Percentiles rank a stretch among this genome's conserved stretches.
Evolutionary conservation across 2,329 filamentous ascomycete species (phyloP).

Genomic region (Xylaria hypoxylon): DNA sequence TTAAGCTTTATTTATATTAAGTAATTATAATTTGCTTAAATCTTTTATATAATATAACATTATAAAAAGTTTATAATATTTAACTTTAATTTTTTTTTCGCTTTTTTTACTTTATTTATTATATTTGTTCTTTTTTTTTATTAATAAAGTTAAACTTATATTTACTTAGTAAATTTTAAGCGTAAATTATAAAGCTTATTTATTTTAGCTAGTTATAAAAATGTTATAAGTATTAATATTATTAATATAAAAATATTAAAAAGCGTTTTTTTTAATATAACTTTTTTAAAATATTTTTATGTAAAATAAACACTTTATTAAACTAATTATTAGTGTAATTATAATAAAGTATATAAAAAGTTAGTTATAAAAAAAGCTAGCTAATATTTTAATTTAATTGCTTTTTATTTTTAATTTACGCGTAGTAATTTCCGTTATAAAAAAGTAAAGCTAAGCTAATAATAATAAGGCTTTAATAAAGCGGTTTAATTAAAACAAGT

Average conservation of each 20-base stretch:
- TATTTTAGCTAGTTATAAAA: slow-evolving; percentile 2
- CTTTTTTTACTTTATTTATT: too few species aligned
- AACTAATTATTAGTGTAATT: neutral
- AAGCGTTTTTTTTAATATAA: neutral
- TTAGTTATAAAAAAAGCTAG: slow-evolving; percentile 1
- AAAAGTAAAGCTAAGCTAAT: neutral
- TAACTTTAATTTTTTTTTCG: too few species aligned
- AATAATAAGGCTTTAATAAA: slow-evolving; percentile 4
- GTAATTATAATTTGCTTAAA: too few species aligned
- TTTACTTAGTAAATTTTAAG: slow-evolving; percentile 3
- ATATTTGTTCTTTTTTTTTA: too few species aligned
- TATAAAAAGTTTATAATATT: too few species aligned
- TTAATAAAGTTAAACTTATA: too few species aligned
- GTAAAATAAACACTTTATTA: too few species aligned
- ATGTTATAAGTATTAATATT: neutral
- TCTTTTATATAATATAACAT: too few species aligned
- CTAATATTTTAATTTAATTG: too few species aligned
- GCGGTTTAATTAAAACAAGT: neutral
- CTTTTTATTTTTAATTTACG: too few species aligned
- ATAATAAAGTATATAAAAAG: neutral
- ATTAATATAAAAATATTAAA: slow-evolving; percentile 3
- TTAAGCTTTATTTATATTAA: too few species aligned
- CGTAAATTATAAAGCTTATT: neutral
- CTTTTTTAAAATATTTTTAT: too few species aligned
- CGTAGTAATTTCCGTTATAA: neutral